Evolutionary conservation across 2,329 filamentous ascomycete genomes (phyloP).

Genomic region (Fusarium sp.): DNA sequence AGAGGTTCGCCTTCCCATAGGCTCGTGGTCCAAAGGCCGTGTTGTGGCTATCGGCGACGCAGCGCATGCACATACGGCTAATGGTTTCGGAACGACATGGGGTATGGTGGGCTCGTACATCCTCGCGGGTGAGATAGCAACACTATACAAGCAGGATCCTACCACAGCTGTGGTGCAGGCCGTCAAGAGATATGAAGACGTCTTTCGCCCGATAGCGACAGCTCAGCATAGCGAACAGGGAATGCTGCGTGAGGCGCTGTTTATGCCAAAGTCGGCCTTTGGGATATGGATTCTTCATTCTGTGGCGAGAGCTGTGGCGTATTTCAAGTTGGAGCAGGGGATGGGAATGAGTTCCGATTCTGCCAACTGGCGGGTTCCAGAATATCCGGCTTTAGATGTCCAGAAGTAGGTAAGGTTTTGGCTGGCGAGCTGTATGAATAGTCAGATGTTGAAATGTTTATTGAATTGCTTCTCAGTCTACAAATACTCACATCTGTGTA

Average conservation of each 20-base stretch:
- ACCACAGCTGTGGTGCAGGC: constrained; percentile 18
- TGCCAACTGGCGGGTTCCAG: constrained; percentile 30
- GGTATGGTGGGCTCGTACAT: constrained; percentile 16
- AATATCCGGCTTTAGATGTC: constrained; percentile 15
- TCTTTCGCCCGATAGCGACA: constrained; percentile 21
- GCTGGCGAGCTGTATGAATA: constrained; percentile 5
- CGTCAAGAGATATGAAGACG: constrained; percentile 22
- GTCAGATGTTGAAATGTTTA: background rate
- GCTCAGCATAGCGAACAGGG: background rate
- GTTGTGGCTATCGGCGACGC: constrained; percentile 19
- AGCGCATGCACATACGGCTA: constrained; percentile 20
- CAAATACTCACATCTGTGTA: constrained; percentile 18
- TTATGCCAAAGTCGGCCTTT: constrained; percentile 1
- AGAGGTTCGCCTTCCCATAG: constrained; percentile 7
- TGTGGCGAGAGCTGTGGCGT: constrained; percentile 6
- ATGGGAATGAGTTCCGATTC: constrained; percentile 15
- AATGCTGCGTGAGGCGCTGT: background rate
- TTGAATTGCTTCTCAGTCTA: constrained; percentile 8
- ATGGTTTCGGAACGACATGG: constrained; percentile 24
- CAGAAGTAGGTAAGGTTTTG: background rate
- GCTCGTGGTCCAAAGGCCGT: constrained; percentile 24
- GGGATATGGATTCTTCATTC: constrained; percentile 20
- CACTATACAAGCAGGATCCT: constrained; percentile 13
- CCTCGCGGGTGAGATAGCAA: constrained; percentile 15
- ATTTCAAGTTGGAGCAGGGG: constrained; percentile 12